Conservation (phyloP, 768 basidiomycete genomes). For the Phanerochaete carnosa region DNA sequence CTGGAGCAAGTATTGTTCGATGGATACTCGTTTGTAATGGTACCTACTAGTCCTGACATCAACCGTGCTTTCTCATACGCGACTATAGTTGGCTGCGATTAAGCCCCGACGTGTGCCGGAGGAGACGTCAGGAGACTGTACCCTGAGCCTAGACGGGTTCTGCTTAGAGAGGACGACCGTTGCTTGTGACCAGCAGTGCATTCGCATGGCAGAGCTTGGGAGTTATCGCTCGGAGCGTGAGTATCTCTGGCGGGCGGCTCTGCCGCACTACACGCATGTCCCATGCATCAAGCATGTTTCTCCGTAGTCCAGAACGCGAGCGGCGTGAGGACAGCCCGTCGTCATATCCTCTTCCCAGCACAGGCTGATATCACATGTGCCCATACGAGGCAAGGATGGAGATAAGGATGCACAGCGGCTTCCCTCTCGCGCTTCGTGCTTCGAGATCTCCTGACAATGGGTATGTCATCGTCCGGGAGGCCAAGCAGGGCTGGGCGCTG, state of each 20-base stretch:
- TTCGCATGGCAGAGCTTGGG: not conserved
- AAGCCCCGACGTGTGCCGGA: conserved; percentile 3
- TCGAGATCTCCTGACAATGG: conserved; percentile 8
- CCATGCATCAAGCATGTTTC: not conserved
- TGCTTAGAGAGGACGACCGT: not conserved
- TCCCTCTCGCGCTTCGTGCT: not conserved
- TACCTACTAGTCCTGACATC: not conserved
- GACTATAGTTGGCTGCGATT: conserved; percentile 1
- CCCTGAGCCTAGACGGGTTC: not conserved
- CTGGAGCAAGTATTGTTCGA: not conserved
- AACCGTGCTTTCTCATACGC: conserved; percentile 3
- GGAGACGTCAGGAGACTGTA: not conserved
- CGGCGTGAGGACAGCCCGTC: not conserved
- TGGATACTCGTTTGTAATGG: not conserved
- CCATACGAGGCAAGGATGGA: not conserved
- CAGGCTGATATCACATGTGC: conserved; percentile 9
- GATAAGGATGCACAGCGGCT: not conserved
- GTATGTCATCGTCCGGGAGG: conserved; percentile 5
- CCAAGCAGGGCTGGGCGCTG: conserved; percentile 4
- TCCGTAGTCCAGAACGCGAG: conserved; percentile 1
- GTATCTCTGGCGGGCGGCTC: not conserved
- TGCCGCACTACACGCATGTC: not conserved
- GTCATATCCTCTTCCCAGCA: not conserved
- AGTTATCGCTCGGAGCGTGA: not conserved
- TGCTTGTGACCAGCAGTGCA: not conserved